Base-by-base conservation (phyloP, 176 grass and related monocot species). In the Eragrostis curvula region DNA sequence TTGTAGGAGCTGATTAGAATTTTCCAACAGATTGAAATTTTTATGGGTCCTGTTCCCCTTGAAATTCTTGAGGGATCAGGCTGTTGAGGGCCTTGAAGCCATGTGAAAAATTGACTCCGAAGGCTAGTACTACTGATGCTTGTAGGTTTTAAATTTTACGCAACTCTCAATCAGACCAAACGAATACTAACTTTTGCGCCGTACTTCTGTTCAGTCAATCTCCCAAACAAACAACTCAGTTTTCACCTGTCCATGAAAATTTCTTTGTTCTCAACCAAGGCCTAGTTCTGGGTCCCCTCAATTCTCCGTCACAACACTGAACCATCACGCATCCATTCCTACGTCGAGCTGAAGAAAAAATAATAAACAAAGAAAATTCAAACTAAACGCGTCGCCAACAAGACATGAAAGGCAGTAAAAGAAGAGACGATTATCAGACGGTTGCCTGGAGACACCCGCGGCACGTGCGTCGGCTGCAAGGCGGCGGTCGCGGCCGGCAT, bases 371-470 rank as follows among this genome's bases (percentile, higher is more conserved):
- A 36, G 32, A 14, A 14, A 57, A 21, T 25, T 44, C 36, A 64
- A 36, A 70, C 55, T 53, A 44, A 63, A 52, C 20, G 0, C 29
- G 32, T 32, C 13, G 50, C 14, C 21, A 40, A 36, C 3, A 25
- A 47, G 44, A 42, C 18, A 12, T 11, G 20, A 9, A 36, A 8
- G 9, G 55, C 3, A 45, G 1, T 9, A 29, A 41, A 3, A 17
- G n/a, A 55, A 48, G 27, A 25, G 1, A 7, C 12, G 7, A 30
- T 48, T 12, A 10, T 75, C 14, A 29, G 55, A 23, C 20, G 42
- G 12, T 90, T 87, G 68, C 84, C 84, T 90, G 75, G 21, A 44
- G 24, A 44, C 44, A 75, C 18, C 18, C 12, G 81, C 50, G 14
- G 18, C 28, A 44, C 69, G 63, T 36, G 45, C 13, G 63, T 17